phyloP scores from a whole-genome alignment of 2,329 filamentous ascomycete species.

The Aureobasidium lini region DNA sequence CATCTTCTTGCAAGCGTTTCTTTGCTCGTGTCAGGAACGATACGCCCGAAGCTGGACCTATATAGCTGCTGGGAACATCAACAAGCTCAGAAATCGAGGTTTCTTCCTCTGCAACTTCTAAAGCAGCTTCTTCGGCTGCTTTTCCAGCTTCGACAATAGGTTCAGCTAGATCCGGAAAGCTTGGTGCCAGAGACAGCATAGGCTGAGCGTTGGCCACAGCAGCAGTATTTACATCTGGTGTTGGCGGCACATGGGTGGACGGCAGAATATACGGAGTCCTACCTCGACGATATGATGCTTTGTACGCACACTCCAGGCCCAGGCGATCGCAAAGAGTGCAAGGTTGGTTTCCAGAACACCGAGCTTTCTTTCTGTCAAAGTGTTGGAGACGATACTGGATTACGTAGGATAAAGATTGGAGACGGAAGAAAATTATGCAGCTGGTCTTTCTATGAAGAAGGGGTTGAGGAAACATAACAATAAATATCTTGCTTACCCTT shows the following conservation, averaged over 20 bases:
- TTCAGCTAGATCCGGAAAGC: too few relatives aligned
- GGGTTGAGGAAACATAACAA: not conserved
- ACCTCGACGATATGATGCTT: conserved; percentile 5
- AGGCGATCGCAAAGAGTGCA: not conserved
- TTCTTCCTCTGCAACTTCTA: too few relatives aligned
- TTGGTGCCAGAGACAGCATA: too few relatives aligned
- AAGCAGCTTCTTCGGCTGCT: not conserved
- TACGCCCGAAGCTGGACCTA: not conserved
- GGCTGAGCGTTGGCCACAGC: too few relatives aligned
- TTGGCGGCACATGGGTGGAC: not conserved
- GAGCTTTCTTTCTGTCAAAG: not conserved
- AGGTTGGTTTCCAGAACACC: not conserved
- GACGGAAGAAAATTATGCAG: too few relatives aligned
- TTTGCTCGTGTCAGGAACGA: conserved; percentile 1
- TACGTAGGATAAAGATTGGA: too few relatives aligned
- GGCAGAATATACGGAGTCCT: not conserved
- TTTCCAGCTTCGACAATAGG: not conserved
- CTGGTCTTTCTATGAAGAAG: not conserved
- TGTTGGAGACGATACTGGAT: not conserved
- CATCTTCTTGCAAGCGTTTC: not conserved
- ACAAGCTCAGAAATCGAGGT: not conserved
- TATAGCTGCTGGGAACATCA: not conserved
- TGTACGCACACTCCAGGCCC: not conserved
- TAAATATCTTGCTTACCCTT: not conserved
- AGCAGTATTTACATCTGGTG: not conserved